A percentile compares a stretch with the other conserved stretches of the same genome.
Evolutionary conservation across 2,329 filamentous ascomycete species (phyloP).

Genomic region (Aspergillus latus): DNA sequence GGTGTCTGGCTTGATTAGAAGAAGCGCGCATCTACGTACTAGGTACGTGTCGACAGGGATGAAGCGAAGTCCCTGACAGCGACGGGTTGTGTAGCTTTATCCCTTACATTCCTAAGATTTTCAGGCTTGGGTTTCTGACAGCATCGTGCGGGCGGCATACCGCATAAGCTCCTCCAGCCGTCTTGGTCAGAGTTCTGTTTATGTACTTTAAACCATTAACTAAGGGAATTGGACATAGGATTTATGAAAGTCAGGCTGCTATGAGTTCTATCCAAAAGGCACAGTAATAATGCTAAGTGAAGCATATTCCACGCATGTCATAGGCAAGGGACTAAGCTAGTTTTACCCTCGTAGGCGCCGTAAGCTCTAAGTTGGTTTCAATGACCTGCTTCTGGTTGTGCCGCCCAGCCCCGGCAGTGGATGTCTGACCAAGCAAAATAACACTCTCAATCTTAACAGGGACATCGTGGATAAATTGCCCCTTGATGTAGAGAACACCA

Average conservation of each 20-base stretch:
- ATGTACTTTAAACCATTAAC: not conserved
- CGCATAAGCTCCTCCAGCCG: not conserved
- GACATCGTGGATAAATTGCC: constrained; percentile 29
- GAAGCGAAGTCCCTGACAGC: not conserved
- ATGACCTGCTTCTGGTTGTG: constrained; percentile 26
- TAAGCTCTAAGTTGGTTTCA: constrained; percentile 21
- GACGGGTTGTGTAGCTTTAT: not conserved
- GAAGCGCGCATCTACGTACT: not conserved
- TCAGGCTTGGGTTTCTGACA: not conserved
- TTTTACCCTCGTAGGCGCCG: constrained; percentile 14
- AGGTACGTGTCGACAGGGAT: not conserved
- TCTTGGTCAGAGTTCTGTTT: not conserved
- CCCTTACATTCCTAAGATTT: constrained; percentile 2
- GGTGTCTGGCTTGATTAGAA: not conserved
- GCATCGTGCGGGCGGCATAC: not conserved
- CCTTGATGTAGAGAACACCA: constrained; percentile 40
- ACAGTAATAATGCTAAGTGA: not conserved
- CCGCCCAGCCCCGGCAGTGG: constrained; percentile 4
- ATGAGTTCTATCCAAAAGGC: not conserved
- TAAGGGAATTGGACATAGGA: not conserved
- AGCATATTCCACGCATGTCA: not conserved
- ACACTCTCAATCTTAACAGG: constrained; percentile 35
- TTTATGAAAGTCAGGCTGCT: not conserved
- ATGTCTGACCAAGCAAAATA: constrained; percentile 28
- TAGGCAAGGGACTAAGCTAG: constrained; percentile 8